These are phyloP conservation scores for Phaffia australis DNA, from an alignment of 768 basidiomycete genomes.

Conservation along the genomic window DNA sequence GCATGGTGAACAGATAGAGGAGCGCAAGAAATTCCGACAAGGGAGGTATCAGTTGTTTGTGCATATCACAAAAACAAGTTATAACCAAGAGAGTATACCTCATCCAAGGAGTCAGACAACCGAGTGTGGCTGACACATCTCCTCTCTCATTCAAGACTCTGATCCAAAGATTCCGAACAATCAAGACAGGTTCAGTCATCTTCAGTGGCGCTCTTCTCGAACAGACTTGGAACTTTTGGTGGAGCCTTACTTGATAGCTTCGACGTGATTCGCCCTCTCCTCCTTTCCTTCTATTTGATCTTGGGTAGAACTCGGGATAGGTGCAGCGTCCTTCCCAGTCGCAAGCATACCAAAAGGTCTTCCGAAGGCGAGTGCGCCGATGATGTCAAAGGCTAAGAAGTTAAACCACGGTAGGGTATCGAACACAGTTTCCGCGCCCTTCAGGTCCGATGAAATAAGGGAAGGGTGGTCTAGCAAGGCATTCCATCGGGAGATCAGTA, in stretches of 20 bases:
- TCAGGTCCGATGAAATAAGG: slow-evolving; percentile 35
- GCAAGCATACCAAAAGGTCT: slow-evolving; percentile 79
- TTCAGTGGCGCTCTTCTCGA: no score
- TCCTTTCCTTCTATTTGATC: background rate
- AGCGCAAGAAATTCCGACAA: background rate
- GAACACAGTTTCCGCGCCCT: slow-evolving; percentile 45
- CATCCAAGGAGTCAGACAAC: slow-evolving; percentile 61
- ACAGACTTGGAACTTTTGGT: no score
- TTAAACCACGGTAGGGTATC: slow-evolving; percentile 38
- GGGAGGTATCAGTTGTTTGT: slow-evolving; percentile 40
- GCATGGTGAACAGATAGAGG: background rate
- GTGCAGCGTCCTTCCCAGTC: slow-evolving; percentile 58
- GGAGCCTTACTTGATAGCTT: slow-evolving; percentile 1
- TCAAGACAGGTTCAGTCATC: no score
- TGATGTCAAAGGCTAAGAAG: slow-evolving; percentile 37
- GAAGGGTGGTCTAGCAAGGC: slow-evolving; percentile 44
- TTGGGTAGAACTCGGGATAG: no score
- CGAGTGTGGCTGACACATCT: slow-evolving; percentile 74
- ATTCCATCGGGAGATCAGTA: slow-evolving; percentile 66
- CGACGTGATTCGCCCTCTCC: background rate
- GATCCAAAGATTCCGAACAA: slow-evolving; percentile 44
- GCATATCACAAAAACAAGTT: background rate
- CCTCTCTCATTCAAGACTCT: slow-evolving; percentile 78
- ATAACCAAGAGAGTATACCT: slow-evolving; percentile 30
- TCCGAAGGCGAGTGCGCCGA: slow-evolving; percentile 47